phyloP scores from a whole-genome alignment of 345 rosid species.

The Mangifera indica region DNA sequence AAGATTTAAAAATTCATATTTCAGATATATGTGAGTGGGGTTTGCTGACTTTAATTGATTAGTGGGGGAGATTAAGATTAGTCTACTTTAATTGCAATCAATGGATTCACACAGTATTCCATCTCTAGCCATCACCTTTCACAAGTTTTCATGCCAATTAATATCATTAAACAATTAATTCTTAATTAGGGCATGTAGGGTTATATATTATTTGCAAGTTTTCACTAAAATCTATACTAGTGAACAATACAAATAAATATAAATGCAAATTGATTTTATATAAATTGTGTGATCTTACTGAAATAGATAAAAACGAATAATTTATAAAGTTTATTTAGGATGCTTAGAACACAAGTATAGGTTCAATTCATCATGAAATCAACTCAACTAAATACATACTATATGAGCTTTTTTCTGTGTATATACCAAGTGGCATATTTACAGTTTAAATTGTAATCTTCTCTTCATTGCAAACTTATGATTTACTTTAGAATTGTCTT shows the following conservation, averaged over 20 bases:
- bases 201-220: not conserved
- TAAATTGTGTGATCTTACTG: too few relatives aligned
- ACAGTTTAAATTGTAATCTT: too few relatives aligned
- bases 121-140: not conserved
- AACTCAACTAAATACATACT: not conserved
- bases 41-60: not conserved
- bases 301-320: too few relatives aligned
- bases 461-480: not conserved
- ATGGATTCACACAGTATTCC: not conserved
- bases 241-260: not conserved
- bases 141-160: not conserved
- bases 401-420: not conserved
- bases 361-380: conserved; percentile 9
- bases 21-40: not conserved
- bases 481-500: not conserved
- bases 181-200: not conserved
- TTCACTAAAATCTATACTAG: not conserved
- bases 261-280: not conserved
- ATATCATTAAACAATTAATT: conserved; percentile 7
- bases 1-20: not conserved
- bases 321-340: not conserved
- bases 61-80: conserved; percentile 1
- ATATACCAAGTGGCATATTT: conserved; percentile 8
- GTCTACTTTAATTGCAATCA: not conserved
- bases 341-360: not conserved